phyloP scores from a whole-genome alignment of 176 grass and related monocot species.

The Bothriochloa decipiens region DNA sequence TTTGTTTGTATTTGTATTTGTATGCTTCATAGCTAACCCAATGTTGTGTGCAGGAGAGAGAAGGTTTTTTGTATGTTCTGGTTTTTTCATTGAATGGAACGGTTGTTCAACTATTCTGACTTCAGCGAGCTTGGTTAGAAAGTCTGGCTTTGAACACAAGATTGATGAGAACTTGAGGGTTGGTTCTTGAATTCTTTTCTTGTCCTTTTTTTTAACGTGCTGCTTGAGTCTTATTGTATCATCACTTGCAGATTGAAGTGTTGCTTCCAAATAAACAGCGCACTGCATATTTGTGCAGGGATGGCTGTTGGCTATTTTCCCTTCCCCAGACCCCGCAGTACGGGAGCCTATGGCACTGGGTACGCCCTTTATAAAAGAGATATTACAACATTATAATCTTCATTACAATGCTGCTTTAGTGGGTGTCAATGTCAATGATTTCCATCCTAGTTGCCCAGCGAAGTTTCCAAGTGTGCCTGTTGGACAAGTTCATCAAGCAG shows the following conservation, averaged over 20 bases:
- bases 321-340: too few species aligned
- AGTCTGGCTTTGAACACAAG: neutral
- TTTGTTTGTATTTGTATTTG: too few species aligned
- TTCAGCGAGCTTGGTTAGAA: conserved; percentile 8
- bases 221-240: neutral
- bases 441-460: neutral
- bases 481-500: neutral
- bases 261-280: neutral
- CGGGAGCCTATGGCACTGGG: too few species aligned
- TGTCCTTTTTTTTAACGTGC: neutral
- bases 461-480: neutral
- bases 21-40: neutral
- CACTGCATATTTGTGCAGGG: too few species aligned
- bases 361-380: too few species aligned
- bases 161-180: conserved; percentile 12
- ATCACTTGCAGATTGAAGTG: conserved; percentile 29
- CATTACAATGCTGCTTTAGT: conserved; percentile 10
- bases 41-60: neutral
- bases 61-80: conserved; percentile 10
- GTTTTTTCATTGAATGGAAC: conserved; percentile 20
- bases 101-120: conserved; percentile 1
- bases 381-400: neutral
- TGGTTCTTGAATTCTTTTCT: neutral
- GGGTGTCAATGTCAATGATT: neutral
- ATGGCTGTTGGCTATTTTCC: too few species aligned